Evolutionary conservation across 441 rosid genomes (phyloP).

Genomic region (Populus trichocarpa): DNA sequence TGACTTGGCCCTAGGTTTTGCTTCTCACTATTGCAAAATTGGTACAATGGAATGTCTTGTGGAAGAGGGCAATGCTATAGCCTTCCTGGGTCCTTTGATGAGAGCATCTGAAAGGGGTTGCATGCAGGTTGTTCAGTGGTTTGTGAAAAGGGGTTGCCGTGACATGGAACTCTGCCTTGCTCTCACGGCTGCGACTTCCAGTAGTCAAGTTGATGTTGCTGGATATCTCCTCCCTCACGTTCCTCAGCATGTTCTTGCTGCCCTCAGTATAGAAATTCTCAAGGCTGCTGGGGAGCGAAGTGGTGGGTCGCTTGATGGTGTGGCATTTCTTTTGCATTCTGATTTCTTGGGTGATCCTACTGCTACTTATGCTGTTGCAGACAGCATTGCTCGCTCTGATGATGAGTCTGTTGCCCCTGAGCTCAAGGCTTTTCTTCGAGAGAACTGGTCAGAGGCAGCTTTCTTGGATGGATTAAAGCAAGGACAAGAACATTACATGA

Average conservation of each 20-base stretch:
- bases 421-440: constrained; percentile 61
- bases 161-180: constrained; percentile 92
- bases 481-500: constrained; percentile 62
- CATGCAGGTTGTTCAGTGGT: constrained; percentile 89
- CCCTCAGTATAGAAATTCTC: constrained; percentile 81
- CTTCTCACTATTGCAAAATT: constrained; percentile 83
- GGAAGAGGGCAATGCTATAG: constrained; percentile 87
- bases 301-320: constrained; percentile 81
- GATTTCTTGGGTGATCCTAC: constrained; percentile 78
- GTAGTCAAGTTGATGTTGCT: constrained; percentile 72
- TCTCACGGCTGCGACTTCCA: constrained; percentile 87
- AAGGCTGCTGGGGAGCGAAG: constrained; percentile 96
- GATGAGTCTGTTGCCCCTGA: constrained; percentile 74
- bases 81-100: constrained; percentile 88
- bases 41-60: constrained; percentile 94
- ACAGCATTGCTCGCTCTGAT: constrained; percentile 74
- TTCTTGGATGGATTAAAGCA: constrained; percentile 66
- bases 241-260: constrained; percentile 73
- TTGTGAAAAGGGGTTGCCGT: constrained; percentile 72
- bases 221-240: constrained; percentile 83
- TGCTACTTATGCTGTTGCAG: constrained; percentile 77
- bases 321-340: constrained; percentile 76
- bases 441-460: constrained; percentile 78
- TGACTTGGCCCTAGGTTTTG: constrained; percentile 85
- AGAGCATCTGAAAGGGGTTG: constrained; percentile 94